Conservation (phyloP, 129 eudicot species). For the Ambrosia trifida region DNA sequence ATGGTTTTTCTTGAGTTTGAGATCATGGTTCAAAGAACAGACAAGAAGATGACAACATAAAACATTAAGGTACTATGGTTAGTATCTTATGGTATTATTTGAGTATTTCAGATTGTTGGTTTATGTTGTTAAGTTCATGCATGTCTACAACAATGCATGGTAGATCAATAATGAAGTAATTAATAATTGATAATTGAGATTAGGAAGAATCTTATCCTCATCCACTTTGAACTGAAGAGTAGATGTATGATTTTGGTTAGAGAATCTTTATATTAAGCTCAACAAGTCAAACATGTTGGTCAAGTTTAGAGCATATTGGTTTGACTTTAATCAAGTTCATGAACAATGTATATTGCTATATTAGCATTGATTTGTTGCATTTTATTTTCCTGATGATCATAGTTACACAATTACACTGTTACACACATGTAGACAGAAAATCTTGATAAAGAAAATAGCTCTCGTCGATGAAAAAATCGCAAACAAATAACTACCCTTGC, state of each 20-base stretch:
- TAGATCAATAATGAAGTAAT: constrained; percentile 28
- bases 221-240: constrained; percentile 22
- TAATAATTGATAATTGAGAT: constrained; percentile 27
- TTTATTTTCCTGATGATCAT: neutral
- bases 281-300: constrained; percentile 16
- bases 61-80: constrained; percentile 29
- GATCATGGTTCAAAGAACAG: constrained; percentile 30
- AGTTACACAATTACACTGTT: too few species aligned
- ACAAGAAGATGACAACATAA: constrained; percentile 30
- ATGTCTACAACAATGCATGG: constrained; percentile 22
- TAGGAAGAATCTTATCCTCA: constrained; percentile 40
- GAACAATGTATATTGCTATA: neutral
- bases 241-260: constrained; percentile 24
- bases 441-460: too few species aligned
- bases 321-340: neutral
- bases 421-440: too few species aligned
- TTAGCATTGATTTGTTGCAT: neutral
- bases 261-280: constrained; percentile 20
- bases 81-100: neutral
- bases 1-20: constrained; percentile 23
- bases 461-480: too few species aligned
- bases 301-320: neutral
- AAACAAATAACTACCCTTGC: too few species aligned
- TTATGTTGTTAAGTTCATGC: constrained; percentile 33
- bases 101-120: constrained; percentile 23